Evolutionary conservation across 495 filamentous ascomycete genomes (phyloP), one percentile per base, ranked within the genome.

Genomic region (Daldinia loculata): DNA sequence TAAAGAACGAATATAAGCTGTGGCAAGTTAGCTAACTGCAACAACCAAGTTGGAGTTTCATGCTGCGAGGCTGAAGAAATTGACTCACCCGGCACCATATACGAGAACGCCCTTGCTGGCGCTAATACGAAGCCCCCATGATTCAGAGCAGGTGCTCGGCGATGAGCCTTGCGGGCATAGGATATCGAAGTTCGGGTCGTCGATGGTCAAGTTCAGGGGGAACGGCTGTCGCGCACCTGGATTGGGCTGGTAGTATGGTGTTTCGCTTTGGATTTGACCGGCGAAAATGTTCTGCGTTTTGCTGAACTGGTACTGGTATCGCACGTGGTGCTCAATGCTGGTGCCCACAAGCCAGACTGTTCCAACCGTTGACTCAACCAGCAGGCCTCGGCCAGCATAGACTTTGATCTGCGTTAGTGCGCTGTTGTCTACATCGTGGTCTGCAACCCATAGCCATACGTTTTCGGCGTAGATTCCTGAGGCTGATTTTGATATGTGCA

Each of bases 261-360:
- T 91, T 77, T 96, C 93, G 19, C 92, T 92, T 72, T 97, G 93
- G 65, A 94, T 89, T 71, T 90, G 87, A 9, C 90, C 90, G 71
- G 87, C 88, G 72, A 86, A 89, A 43, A 94, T 79, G 43, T 90
- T 86, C 43, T 84, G 78, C 3, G 91, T 89, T 51, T 85, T 84
- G 39, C 83, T 80, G 65, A 96, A 82, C 69, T 93, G 90, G 80
- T 95, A 97, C 76, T 97, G 89, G 74, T 93, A 94, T 5, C 92
- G 81, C 4, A 85, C 81, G 74, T 90, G 87, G 70, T 97, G 93
- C 79, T 97, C 93, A 74, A 85, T 75, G 63, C 81, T 76, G 2
- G 77, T 79, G 22, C 80, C 82, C 7, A 79, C 74, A 41, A 91
- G 79, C 91, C 91, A 91, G 41, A 88, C 77, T 2, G 81, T 82